Conservation (phyloP, 495 filamentous ascomycete genomes). For the Daldinia loculata region DNA sequence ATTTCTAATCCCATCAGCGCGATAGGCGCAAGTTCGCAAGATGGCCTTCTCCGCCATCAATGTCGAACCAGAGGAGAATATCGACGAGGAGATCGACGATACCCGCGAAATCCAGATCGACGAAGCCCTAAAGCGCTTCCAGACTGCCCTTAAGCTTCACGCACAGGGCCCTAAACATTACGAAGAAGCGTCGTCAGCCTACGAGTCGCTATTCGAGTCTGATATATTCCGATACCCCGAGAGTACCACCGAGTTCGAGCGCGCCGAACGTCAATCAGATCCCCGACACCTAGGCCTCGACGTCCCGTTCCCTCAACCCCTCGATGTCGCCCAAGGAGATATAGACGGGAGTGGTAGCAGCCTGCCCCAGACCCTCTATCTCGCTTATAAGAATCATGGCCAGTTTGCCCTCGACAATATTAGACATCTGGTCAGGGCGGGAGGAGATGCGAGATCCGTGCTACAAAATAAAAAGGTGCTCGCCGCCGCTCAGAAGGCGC, state of each 20-base stretch:
- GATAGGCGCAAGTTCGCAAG: conserved; percentile 25
- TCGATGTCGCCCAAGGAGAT: conserved; percentile 55
- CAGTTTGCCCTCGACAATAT: conserved; percentile 85
- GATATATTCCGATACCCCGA: conserved; percentile 95
- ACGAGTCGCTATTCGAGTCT: conserved; percentile 82
- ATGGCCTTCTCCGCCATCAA: conserved; percentile 82
- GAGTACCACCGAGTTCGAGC: conserved; percentile 77
- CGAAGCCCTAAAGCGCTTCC: conserved; percentile 95
- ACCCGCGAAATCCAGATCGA: conserved; percentile 97
- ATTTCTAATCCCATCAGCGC: conserved; percentile 5
- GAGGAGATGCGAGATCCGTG: conserved; percentile 40
- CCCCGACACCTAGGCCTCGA: conserved; percentile 48
- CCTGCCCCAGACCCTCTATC: conserved; percentile 86
- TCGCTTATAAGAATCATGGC: conserved; percentile 94
- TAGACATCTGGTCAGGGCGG: conserved; percentile 54
- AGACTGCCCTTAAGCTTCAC: conserved; percentile 89
- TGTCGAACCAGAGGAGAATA: conserved; percentile 87
- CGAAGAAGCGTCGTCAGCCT: conserved; percentile 80
- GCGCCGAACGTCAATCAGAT: conserved; percentile 69
- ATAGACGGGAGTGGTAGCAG: conserved; percentile 79
- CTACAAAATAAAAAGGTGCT: conserved; percentile 53
- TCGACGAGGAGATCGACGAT: conserved; percentile 91
- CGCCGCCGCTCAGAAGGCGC: conserved; percentile 54
- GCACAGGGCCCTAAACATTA: conserved; percentile 82
- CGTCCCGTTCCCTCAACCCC: conserved; percentile 48